These are phyloP conservation scores for Cyclotella baltica DNA, from an alignment of 108 stramenopile genomes.

Conservation along the genomic window DNA sequence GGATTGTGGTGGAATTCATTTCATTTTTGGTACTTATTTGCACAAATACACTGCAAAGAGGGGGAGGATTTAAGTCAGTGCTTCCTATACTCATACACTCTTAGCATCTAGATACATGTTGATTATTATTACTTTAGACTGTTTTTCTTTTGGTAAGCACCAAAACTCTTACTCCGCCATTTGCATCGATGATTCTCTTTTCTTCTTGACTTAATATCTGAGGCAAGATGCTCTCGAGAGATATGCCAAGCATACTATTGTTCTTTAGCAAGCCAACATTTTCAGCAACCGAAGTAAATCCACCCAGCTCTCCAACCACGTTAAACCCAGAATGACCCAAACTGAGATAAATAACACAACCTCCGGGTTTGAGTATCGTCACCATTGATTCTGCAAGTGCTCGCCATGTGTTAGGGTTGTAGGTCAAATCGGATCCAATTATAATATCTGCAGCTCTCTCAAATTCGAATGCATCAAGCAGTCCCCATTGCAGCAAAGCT, in stretches of 20 bases:
- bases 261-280: constrained; percentile 24
- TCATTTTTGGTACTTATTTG: no score
- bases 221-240: constrained; percentile 11
- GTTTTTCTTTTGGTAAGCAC: constrained; percentile 15
- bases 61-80: no score
- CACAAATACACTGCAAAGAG: no score
- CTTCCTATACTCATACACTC: no score
- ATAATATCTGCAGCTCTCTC: constrained; percentile 57
- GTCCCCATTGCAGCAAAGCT: constrained; percentile 62
- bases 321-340: constrained; percentile 81
- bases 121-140: no score
- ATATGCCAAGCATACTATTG: background rate
- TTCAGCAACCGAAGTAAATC: constrained; percentile 64
- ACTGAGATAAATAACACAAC: constrained; percentile 62
- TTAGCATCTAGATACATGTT: no score
- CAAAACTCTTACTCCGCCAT: constrained; percentile 27
- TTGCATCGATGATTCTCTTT: constrained; percentile 35
- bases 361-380: constrained; percentile 59
- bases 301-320: constrained; percentile 65
- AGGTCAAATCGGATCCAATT: constrained; percentile 75
- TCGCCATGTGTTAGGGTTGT: constrained; percentile 72
- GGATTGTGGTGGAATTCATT: no score
- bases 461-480: constrained; percentile 60
- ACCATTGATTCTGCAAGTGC: constrained; percentile 68
- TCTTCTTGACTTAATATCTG: constrained; percentile 20